Base-by-base conservation (phyloP, 2,329 filamentous ascomycete genomes). In the Corinectria fuckeliana region DNA sequence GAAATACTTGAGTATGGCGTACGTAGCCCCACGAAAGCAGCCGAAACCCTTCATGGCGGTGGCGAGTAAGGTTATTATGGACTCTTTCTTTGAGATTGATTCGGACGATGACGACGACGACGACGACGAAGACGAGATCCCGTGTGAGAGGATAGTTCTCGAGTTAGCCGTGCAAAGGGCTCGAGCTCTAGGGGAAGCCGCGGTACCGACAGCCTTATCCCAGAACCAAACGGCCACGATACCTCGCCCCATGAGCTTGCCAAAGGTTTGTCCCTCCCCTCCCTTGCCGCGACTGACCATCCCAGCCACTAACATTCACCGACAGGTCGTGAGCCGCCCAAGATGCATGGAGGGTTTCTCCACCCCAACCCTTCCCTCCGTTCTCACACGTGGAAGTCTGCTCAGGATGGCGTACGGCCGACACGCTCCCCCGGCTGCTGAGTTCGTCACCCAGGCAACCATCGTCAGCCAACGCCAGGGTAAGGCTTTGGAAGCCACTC, bases 1-100 rank as follows among this genome's bases (percentile, higher is more conserved):
- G 23, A 44, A 56, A 14, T 50, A 55, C 7, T 65, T 57, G 7
- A 25, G 9, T n/a, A 55, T 42, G 30, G 23, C n/a, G 13, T 25
- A 47, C 0, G 30, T 61, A 1, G 16, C 11, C 1, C 48, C 34
- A 28, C 47, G 21, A 8, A 34, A 51, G n/a, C 23, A 58, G 7
- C 39, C 44, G 8, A 26, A 49, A n/a, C 20, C 32, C 1, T 51
- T 57, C 14, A 28, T 57, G 32, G 6, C 5, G 25, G n/a, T 32
- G 18, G 48, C 55, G 2, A 18, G 10, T 11, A 26, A 7, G 14
- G 47, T 10, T 3, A 5, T 25, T 3, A 20, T 41, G 11, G 20
- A 25, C 2, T n/a, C n/a, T n/a, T n/a, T 5, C 14, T 25, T 44
- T 7, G 36, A 50, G 20, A 49, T 2, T 9, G 36, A 36, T 13